Evolutionary conservation across 192 early-diverging fungal species (phyloP).

Genomic region (Coemansia javaensis): DNA sequence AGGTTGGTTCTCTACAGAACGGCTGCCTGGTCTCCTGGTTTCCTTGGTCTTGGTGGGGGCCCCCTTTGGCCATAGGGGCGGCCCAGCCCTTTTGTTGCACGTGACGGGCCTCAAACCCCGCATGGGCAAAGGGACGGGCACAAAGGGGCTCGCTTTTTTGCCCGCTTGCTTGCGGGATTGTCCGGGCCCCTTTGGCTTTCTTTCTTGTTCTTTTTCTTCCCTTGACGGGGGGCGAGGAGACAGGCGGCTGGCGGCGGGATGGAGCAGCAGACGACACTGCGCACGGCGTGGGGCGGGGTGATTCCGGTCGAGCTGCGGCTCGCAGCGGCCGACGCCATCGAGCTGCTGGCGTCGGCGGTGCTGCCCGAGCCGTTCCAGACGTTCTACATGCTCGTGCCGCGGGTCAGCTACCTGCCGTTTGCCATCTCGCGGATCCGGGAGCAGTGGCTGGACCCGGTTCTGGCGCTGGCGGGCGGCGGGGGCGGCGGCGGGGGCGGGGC

Average conservation of each 20-base stretch:
- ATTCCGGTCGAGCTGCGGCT: slow-evolving; percentile 45
- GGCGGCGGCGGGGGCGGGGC: background rate
- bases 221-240: too few relatives aligned
- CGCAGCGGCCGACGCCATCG: slow-evolving; percentile 35
- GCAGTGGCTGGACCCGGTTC: slow-evolving; percentile 42
- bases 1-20: too few relatives aligned
- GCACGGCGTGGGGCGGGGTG: slow-evolving; percentile 34
- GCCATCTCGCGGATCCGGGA: slow-evolving; percentile 20
- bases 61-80: too few relatives aligned
- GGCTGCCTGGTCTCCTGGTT: too few relatives aligned
- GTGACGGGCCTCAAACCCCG: too few relatives aligned
- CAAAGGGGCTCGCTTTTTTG: too few relatives aligned
- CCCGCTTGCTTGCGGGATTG: too few relatives aligned
- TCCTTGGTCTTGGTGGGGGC: too few relatives aligned
- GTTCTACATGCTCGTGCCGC: slow-evolving; percentile 37
- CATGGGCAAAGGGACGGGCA: too few relatives aligned
- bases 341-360: slow-evolving; percentile 38
- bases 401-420: slow-evolving; percentile 42
- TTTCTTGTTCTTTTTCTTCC: slow-evolving; percentile 1
- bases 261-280: slow-evolving; percentile 10
- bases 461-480: slow-evolving; percentile 18
- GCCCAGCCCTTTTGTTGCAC: too few relatives aligned
- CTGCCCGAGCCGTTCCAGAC: slow-evolving; percentile 49
- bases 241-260: background rate
- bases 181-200: background rate